These are phyloP conservation scores for Chrysoporthe austroafricana DNA, from an alignment of 2,329 filamentous ascomycete genomes.

Conservation along the genomic window DNA sequence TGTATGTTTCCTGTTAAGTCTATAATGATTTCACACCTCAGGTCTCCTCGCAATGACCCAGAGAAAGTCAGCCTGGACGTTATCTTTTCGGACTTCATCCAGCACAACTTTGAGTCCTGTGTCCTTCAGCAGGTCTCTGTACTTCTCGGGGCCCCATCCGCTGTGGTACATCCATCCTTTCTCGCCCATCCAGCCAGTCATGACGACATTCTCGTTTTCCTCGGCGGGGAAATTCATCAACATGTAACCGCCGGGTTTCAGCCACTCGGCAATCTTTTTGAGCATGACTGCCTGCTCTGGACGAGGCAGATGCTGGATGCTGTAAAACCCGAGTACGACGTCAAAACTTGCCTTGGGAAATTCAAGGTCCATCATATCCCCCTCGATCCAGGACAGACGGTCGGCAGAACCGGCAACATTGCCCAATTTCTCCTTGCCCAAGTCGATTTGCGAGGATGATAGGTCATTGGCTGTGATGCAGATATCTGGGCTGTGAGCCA, in stretches of 20 bases:
- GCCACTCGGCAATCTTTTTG: constrained; percentile 48
- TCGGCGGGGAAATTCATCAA: constrained; percentile 52
- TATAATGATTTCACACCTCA: not conserved
- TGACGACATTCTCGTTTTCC: constrained; percentile 35
- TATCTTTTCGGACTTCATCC: constrained; percentile 37
- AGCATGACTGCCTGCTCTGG: constrained; percentile 54
- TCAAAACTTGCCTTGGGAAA: constrained; percentile 29
- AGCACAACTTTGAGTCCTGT: constrained; percentile 41
- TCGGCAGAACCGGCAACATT: constrained; percentile 24
- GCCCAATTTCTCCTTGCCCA: constrained; percentile 37
- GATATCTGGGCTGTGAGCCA: constrained; percentile 33
- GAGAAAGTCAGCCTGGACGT: constrained; percentile 22
- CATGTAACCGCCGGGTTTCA: constrained; percentile 53
- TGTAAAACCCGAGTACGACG: constrained; percentile 47
- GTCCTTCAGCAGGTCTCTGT: constrained; percentile 36
- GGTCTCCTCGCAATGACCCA: not conserved
- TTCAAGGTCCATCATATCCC: constrained; percentile 33
- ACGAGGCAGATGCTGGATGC: constrained; percentile 57
- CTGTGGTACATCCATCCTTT: constrained; percentile 51
- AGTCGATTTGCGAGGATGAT: constrained; percentile 43
- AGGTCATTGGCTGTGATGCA: constrained; percentile 46
- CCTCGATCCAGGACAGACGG: constrained; percentile 18
- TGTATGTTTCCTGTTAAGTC: not conserved
- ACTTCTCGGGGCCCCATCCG: constrained; percentile 43
- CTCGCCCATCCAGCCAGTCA: constrained; percentile 43